A percentile compares a stretch with the other conserved stretches of the same genome.
Evolutionary conservation across 352 stramenopile genomes (phyloP).

Genomic region (Globisporangium canariense): DNA sequence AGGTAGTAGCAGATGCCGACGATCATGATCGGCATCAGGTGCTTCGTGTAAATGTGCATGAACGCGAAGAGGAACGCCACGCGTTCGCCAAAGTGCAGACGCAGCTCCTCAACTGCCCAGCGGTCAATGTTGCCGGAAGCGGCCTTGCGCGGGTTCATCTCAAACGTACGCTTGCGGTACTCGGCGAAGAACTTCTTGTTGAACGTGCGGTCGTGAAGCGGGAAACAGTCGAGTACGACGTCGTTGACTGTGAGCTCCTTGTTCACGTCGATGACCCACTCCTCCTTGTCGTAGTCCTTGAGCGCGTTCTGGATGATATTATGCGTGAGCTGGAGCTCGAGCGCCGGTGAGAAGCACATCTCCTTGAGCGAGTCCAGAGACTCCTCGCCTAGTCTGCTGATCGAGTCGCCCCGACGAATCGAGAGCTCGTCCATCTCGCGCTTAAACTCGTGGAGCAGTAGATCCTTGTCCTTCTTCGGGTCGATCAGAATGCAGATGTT

Average conservation of each 20-base stretch:
- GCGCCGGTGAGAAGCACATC: slow-evolving; percentile 82
- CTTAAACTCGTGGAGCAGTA: slow-evolving; percentile 86
- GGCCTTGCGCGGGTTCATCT: slow-evolving; percentile 61
- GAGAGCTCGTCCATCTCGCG: slow-evolving; percentile 82
- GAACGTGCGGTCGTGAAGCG: slow-evolving; percentile 79
- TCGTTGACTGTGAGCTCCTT: slow-evolving; percentile 78
- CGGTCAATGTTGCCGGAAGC: slow-evolving; percentile 76
- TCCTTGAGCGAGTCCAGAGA: slow-evolving; percentile 74
- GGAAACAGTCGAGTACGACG: slow-evolving; percentile 78
- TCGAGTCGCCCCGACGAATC: slow-evolving; percentile 70
- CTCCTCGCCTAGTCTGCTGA: slow-evolving; percentile 68
- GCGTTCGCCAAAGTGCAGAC: slow-evolving; percentile 84
- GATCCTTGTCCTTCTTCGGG: slow-evolving; percentile 78
- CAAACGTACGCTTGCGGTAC: slow-evolving; percentile 81
- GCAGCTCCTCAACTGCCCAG: slow-evolving; percentile 83
- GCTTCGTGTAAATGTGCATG: slow-evolving; percentile 90
- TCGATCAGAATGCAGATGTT: slow-evolving; percentile 82
- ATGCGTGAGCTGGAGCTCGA: slow-evolving; percentile 85
- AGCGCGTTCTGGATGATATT: slow-evolving; percentile 89
- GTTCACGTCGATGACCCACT: slow-evolving; percentile 84
- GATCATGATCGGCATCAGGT: slow-evolving; percentile 65
- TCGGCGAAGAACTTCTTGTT: slow-evolving; percentile 88
- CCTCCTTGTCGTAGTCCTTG: slow-evolving; percentile 85
- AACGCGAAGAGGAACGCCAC: slow-evolving; percentile 89
- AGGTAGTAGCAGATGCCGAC: slow-evolving; percentile 76